These are phyloP conservation scores for Brettanomyces bruxellensis DNA, from an alignment of 805 yeast genomes.

Conservation along the genomic window DNA sequence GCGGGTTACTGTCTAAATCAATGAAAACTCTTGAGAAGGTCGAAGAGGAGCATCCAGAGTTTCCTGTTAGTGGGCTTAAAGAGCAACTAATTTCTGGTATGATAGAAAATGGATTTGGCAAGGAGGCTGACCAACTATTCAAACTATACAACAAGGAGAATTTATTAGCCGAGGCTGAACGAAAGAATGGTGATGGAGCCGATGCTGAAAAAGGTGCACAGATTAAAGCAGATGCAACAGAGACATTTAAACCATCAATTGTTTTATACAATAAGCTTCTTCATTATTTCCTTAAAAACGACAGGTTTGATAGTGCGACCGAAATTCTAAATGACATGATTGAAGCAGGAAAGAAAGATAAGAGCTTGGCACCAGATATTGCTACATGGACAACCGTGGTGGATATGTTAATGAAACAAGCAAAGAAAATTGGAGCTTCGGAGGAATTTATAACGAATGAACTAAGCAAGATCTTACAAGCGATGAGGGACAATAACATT, in stretches of 20 bases:
- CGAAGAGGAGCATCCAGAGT: slow-evolving; percentile 22
- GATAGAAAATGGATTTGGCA: slow-evolving; percentile 28
- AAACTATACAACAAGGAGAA: slow-evolving; percentile 18
- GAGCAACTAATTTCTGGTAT: slow-evolving; percentile 40
- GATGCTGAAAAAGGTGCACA: slow-evolving; percentile 7
- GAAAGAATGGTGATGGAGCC: neutral
- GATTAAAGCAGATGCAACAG: neutral
- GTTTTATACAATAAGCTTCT: slow-evolving; percentile 46
- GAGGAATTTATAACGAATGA: slow-evolving; percentile 26
- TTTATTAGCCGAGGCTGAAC: neutral
- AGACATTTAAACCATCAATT: slow-evolving; percentile 33
- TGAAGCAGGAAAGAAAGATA: slow-evolving; percentile 13
- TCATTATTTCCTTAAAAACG: slow-evolving; percentile 28
- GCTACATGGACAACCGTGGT: slow-evolving; percentile 55
- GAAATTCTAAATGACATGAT: slow-evolving; percentile 39
- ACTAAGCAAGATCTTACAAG: slow-evolving; percentile 20
- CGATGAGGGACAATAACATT: slow-evolving; percentile 31
- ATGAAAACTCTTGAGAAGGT: slow-evolving; percentile 28
- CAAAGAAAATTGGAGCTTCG: slow-evolving; percentile 31
- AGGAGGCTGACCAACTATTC: slow-evolving; percentile 29
- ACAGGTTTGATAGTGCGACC: slow-evolving; percentile 37
- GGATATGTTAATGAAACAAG: slow-evolving; percentile 43
- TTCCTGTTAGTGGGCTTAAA: slow-evolving; percentile 31
- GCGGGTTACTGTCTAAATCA: slow-evolving; percentile 33
- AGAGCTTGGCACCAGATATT: slow-evolving; percentile 41